These are phyloP conservation scores for Neoscytalidium dimidiatum DNA, from an alignment of 2,329 filamentous ascomycete species.

Conservation along the genomic window DNA sequence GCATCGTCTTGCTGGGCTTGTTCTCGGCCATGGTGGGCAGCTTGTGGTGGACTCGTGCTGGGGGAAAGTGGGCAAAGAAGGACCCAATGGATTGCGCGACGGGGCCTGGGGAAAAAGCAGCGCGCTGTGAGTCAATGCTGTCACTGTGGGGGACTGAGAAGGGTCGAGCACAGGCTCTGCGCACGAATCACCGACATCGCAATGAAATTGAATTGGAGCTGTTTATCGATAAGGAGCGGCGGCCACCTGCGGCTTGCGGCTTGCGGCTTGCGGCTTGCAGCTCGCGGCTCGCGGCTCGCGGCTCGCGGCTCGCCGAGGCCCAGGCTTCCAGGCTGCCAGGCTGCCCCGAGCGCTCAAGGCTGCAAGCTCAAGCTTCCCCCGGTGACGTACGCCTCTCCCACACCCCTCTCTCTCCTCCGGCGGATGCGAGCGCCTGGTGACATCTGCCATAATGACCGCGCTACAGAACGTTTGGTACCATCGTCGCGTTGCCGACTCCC, in stretches of 20 bases:
- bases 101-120: background rate
- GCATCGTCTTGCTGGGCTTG: constrained; percentile 50
- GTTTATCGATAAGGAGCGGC: constrained; percentile 3
- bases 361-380: background rate
- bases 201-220: background rate
- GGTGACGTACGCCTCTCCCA: background rate
- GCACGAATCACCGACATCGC: constrained; percentile 16
- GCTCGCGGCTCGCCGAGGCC: no score
- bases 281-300: no score
- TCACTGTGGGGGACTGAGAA: background rate
- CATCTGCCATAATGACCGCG: constrained; percentile 12
- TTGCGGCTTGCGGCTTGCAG: no score
- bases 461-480: constrained; percentile 81
- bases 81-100: background rate
- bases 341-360: background rate
- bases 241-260: background rate
- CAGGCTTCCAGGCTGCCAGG: no score
- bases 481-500: constrained; percentile 81
- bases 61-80: background rate
- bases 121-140: constrained; percentile 2
- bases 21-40: constrained; percentile 10
- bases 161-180: constrained; percentile 8
- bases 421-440: background rate
- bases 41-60: background rate
- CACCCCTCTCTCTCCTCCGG: background rate